These are phyloP conservation scores for Trichoderma pleuroti DNA, from an alignment of 2,329 filamentous ascomycete genomes.

Conservation along the genomic window DNA sequence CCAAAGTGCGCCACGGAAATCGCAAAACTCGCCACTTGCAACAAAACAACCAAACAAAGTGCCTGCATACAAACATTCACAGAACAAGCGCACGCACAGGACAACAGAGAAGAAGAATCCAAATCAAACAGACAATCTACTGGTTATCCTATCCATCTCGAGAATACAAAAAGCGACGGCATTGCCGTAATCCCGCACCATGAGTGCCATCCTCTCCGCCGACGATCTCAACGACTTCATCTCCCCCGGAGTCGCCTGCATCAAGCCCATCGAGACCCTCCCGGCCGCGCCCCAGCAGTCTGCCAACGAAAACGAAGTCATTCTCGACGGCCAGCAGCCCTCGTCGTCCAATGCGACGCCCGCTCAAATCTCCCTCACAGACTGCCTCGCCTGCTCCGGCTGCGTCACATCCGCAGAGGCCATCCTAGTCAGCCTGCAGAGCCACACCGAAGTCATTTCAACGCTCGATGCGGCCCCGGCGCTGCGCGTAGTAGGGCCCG, in stretches of 20 bases:
- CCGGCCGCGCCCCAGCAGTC: conserved; percentile 53
- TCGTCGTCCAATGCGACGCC: conserved; percentile 55
- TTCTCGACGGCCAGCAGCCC: conserved; percentile 77
- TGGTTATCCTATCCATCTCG: background rate
- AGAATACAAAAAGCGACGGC: background rate
- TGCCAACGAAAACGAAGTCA: conserved; percentile 72
- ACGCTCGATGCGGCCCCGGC: conserved; percentile 68
- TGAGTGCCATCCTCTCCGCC: conserved; percentile 96
- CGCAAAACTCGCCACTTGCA: conserved; percentile 8
- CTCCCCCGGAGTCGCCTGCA: conserved; percentile 93
- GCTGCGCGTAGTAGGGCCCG: conserved; percentile 38
- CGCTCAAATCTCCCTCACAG: conserved; percentile 91
- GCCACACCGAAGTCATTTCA: conserved; percentile 83
- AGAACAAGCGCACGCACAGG: background rate
- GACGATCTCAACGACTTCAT: conserved; percentile 99
- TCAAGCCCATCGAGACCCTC: conserved; percentile 93
- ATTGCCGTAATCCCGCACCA: conserved; percentile 41
- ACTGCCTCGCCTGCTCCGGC: conserved; percentile 95
- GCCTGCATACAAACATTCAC: background rate
- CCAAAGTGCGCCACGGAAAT: conserved; percentile 2
- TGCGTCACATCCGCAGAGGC: conserved; percentile 97
- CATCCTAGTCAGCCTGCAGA: conserved; percentile 92
- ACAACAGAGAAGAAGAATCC: background rate
- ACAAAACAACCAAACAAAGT: background rate
- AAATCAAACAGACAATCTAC: background rate